These are phyloP conservation scores for Exsudoporus floridanus DNA, from an alignment of 1,284 basidiomycete species.

Conservation along the genomic window DNA sequence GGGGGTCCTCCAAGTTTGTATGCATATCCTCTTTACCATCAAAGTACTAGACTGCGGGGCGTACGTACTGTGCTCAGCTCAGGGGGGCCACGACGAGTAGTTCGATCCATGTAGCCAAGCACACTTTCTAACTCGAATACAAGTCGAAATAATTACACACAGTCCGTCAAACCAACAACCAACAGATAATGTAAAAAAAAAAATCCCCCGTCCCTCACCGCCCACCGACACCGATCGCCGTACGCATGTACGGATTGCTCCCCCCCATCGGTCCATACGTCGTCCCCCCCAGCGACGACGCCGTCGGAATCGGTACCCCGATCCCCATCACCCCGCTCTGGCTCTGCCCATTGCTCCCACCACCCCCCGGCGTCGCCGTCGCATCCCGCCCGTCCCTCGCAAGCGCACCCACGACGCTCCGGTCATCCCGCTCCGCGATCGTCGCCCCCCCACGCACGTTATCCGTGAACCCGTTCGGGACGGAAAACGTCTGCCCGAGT, in stretches of 20 bases:
- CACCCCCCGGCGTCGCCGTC: slow-evolving; percentile 48
- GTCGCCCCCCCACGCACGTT: slow-evolving; percentile 67
- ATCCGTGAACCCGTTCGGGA: slow-evolving; percentile 63
- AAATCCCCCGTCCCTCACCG: slow-evolving; percentile 38
- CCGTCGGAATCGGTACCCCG: slow-evolving; percentile 32
- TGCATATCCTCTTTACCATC: no score
- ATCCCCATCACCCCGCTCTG: slow-evolving; percentile 42
- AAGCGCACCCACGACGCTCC: slow-evolving; percentile 41
- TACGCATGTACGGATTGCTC: slow-evolving; percentile 63
- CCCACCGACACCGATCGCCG: slow-evolving; percentile 60
- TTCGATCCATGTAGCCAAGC: no score
- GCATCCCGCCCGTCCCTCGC: slow-evolving; percentile 52
- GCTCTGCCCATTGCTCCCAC: slow-evolving; percentile 31
- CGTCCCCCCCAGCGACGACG: slow-evolving; percentile 36
- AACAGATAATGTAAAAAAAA: slow-evolving; percentile 23
- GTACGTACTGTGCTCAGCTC: no score
- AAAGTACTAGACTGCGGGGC: no score
- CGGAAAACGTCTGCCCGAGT: slow-evolving; percentile 71
- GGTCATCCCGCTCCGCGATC: slow-evolving; percentile 75
- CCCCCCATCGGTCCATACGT: slow-evolving; percentile 58
- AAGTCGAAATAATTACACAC: slow-evolving; percentile 22
- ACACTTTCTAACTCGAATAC: no score
- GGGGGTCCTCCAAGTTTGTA: no score
- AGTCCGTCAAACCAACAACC: slow-evolving; percentile 14
- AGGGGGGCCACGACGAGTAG: no score